Evolutionary conservation across 257 asterid genomes (phyloP).

Genomic region (Anisodus tanguticus): DNA sequence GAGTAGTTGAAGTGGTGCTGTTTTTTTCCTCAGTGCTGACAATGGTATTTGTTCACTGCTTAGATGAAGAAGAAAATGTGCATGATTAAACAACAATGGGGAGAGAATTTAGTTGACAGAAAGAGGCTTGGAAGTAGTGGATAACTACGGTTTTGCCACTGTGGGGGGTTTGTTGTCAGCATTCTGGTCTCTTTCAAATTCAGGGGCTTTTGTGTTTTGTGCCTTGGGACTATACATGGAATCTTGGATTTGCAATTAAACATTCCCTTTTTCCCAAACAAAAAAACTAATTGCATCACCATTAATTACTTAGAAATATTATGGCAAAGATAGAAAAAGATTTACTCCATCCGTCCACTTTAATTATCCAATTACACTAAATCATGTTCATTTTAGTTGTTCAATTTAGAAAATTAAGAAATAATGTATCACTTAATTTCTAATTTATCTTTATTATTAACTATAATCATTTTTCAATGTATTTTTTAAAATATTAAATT

Average conservation of each 20-base stretch:
- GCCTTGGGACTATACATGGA: constrained; percentile 33
- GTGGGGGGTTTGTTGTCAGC: constrained; percentile 38
- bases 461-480: too few relatives aligned
- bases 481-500: too few relatives aligned
- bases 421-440: too few relatives aligned
- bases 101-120: constrained; percentile 52
- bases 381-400: too few relatives aligned
- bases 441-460: too few relatives aligned
- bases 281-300: not conserved
- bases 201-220: constrained; percentile 46
- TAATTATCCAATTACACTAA: too few relatives aligned
- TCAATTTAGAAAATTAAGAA: too few relatives aligned
- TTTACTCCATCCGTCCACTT: too few relatives aligned
- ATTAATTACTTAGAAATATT: not conserved
- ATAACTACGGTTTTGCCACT: constrained; percentile 70
- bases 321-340: not conserved
- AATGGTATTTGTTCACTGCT: constrained; percentile 36
- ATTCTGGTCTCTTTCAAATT: constrained; percentile 40
- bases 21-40: constrained; percentile 33
- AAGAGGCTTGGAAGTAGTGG: constrained; percentile 45
- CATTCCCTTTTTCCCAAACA: not conserved
- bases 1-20: not conserved
- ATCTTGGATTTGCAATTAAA: constrained; percentile 23
- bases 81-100: constrained; percentile 46
- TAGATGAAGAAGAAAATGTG: constrained; percentile 46